Conservation (phyloP, 176 grass and related monocot genomes). For the Microstegium vimineum region DNA sequence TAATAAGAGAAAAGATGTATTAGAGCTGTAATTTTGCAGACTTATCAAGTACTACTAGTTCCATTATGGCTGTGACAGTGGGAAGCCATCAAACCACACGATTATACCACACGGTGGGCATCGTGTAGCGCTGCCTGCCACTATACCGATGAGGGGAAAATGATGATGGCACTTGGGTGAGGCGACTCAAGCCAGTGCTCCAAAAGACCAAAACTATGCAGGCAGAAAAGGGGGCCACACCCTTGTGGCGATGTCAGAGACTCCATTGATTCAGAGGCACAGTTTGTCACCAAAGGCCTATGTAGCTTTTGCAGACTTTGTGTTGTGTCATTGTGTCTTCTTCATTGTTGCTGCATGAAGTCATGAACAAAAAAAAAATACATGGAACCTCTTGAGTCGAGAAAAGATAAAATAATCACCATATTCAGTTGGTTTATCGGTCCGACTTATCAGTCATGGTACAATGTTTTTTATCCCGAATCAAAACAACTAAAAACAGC, state of each 20-base stretch:
- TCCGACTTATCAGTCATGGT: too few species aligned
- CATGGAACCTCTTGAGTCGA: constrained; percentile 8
- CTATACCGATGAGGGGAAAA: constrained; percentile 18
- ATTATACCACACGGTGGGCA: constrained; percentile 32
- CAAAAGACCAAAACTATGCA: constrained; percentile 31
- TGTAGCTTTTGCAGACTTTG: constrained; percentile 45
- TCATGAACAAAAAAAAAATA: neutral
- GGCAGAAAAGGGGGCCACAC: constrained; percentile 17
- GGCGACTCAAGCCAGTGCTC: constrained; percentile 36
- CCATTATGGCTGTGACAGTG: neutral
- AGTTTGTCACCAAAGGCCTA: constrained; percentile 40
- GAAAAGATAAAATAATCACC: constrained; percentile 4
- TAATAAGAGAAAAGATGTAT: neutral
- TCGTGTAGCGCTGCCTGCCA: constrained; percentile 24
- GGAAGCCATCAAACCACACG: constrained; percentile 26
- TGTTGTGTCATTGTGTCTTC: constrained; percentile 36
- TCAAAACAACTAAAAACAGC: too few species aligned
- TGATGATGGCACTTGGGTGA: constrained; percentile 36
- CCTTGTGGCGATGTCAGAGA: constrained; percentile 33
- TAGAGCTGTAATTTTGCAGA: neutral
- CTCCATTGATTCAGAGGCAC: constrained; percentile 44
- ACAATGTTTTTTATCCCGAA: too few species aligned
- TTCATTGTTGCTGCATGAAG: constrained; percentile 18
- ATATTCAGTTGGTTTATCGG: too few species aligned
- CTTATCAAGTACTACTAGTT: neutral